These are phyloP conservation scores for Typha latifolia DNA, from an alignment of 176 grass and related monocot species.

Conservation along the genomic window DNA sequence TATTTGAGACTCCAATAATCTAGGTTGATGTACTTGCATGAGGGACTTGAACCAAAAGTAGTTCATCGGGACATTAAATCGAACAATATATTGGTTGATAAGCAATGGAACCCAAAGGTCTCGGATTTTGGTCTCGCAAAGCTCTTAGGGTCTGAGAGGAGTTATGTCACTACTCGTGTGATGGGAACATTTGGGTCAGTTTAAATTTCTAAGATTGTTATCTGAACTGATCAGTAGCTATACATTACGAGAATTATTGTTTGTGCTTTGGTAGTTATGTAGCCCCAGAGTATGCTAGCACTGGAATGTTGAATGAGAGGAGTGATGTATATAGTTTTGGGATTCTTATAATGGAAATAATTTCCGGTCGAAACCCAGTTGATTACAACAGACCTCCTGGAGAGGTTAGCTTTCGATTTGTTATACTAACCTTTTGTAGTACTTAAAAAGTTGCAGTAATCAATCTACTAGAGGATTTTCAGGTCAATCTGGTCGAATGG, in stretches of 20 bases:
- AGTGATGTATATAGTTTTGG: constrained; percentile 99
- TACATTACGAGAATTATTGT: background rate
- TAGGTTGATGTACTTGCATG: constrained; percentile 84
- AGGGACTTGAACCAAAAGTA: constrained; percentile 89
- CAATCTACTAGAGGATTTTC: constrained; percentile 10
- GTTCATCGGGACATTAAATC: constrained; percentile 92
- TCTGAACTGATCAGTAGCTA: background rate
- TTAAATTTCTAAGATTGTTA: background rate
- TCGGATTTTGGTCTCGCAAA: constrained; percentile 89
- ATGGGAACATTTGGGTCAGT: constrained; percentile 81
- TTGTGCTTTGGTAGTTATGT: constrained; percentile 49
- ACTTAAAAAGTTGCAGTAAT: background rate
- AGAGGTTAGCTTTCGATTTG: constrained; percentile 41
- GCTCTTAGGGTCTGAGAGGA: constrained; percentile 76
- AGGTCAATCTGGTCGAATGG: constrained; percentile 96
- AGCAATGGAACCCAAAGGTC: constrained; percentile 70
- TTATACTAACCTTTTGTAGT: background rate
- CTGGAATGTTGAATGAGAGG: constrained; percentile 88
- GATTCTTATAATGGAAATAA: constrained; percentile 88
- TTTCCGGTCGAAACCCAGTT: constrained; percentile 80
- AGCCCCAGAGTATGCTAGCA: constrained; percentile 94
- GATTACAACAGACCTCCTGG: constrained; percentile 61
- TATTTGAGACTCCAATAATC: background rate
- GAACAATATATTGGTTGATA: constrained; percentile 80
- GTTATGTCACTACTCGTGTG: constrained; percentile 74